Base-by-base conservation (phyloP, 169 alveolate genomes). In the Plasmodium vivax region DNA sequence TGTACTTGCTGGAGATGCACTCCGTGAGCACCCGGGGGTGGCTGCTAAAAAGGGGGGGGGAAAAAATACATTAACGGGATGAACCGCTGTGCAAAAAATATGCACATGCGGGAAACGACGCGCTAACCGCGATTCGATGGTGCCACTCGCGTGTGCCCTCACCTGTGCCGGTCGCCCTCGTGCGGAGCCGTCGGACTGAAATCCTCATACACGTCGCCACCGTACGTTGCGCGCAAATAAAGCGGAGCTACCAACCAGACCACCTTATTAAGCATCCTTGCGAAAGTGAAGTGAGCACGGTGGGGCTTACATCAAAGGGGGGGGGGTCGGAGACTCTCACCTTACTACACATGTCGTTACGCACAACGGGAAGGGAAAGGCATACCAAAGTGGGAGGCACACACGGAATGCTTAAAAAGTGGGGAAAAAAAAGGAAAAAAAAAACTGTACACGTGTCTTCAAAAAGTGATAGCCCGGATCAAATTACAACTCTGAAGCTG, bases 21-120 rank as follows among this genome's bases (percentile, higher is more conserved):
- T 82, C 90, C 14, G 80, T 72, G 36, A 82, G 90, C 16, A 82
- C 19, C 43, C 62, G 36, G 32, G 10, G 43, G 77, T 43, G 68
- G n/a, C 80, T 82, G 38, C 79, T 10, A 82, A 82, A 10, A 4
- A 30, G 19, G 34, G 7, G n/a, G 19, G 32, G 68, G 45, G 0
- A 51, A 23, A 82, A 23, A 47, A 79, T 62, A 62, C 14, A 62
- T 62, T n/a, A 16, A 19, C 14, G 38, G 27, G 75, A 62, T 62
- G 12, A 23, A 62, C 12, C 19, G 75, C 12, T 62, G 75, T 0
- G 16, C 36, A 62, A 62, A 62, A 62, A n/a, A 62, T 27, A 62
- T 62, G 34, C 75, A n/a, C 34, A 14, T 62, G 2, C 34, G 75
- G 5, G 34, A 47, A 47, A 47, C n/a, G 58, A 5, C 58, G n/a